These are phyloP conservation scores for Barnettozyma sp. DNA, from an alignment of 805 yeast genomes.

Conservation along the genomic window DNA sequence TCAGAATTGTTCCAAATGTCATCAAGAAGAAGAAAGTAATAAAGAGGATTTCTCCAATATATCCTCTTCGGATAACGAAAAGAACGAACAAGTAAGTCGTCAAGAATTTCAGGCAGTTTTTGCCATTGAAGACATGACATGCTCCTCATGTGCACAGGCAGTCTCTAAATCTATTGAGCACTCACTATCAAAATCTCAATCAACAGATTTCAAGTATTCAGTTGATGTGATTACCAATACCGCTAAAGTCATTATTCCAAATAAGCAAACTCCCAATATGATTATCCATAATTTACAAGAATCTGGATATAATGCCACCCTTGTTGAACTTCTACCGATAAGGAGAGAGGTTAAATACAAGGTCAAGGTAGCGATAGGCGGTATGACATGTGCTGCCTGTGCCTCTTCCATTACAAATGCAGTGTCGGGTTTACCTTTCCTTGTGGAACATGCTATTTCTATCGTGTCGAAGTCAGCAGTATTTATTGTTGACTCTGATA, in stretches of 20 bases:
- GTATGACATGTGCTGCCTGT: conserved; percentile 73
- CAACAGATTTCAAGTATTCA: conserved; percentile 29
- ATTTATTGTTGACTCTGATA: conserved; percentile 46
- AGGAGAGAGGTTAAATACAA: conserved; percentile 40
- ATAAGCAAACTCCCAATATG: conserved; percentile 42
- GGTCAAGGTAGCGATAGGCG: conserved; percentile 58
- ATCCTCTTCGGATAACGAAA: no score
- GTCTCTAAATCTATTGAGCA: conserved; percentile 37
- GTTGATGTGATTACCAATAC: conserved; percentile 47
- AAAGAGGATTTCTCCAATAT: no score
- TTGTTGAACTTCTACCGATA: conserved; percentile 55
- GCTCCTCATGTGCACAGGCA: conserved; percentile 51
- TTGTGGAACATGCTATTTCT: conserved; percentile 47
- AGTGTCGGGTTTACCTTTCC: conserved; percentile 42
- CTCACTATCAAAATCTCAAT: conserved; percentile 15
- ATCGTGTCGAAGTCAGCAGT: conserved; percentile 55
- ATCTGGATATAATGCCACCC: conserved; percentile 40
- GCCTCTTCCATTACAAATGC: conserved; percentile 47
- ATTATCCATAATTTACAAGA: conserved; percentile 43
- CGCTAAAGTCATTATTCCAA: conserved; percentile 46
- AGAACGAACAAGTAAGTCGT: no score
- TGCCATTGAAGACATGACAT: conserved; percentile 61
- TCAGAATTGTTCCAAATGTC: conserved; percentile 37
- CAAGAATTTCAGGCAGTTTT: conserved; percentile 42
- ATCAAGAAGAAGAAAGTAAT: conserved; percentile 18